Percentiles rank a stretch among this genome's conserved stretches.
phyloP scores from a whole-genome alignment of 805 yeast species.

The Wickerhamiella shivajii region DNA sequence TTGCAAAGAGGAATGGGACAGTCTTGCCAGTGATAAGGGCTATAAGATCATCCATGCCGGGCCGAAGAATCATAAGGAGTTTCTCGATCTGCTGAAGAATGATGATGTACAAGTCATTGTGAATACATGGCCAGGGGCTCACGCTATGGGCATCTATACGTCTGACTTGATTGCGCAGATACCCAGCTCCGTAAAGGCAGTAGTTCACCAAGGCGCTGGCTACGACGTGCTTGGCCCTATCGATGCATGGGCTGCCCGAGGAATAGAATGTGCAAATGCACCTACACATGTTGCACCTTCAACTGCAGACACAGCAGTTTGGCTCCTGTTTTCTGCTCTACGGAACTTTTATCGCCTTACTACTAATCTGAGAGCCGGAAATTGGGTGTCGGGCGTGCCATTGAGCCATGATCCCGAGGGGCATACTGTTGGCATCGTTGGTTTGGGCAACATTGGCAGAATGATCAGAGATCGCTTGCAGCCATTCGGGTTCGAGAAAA shows the following conservation, averaged over 20 bases:
- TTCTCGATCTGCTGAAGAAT: slow-evolving; percentile 10
- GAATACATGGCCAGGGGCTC: slow-evolving; percentile 16
- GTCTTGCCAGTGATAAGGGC: slow-evolving; percentile 8
- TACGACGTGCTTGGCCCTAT: slow-evolving; percentile 38
- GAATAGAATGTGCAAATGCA: slow-evolving; percentile 37
- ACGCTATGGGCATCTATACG: slow-evolving; percentile 14
- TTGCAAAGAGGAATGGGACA: slow-evolving; percentile 4
- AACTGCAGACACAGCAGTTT: slow-evolving; percentile 42
- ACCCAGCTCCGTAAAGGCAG: slow-evolving; percentile 26
- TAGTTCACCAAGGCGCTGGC: slow-evolving; percentile 44
- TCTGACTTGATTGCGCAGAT: slow-evolving; percentile 13
- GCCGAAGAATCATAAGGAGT: slow-evolving; percentile 14
- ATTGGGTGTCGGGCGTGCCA: slow-evolving; percentile 30
- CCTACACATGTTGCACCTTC: slow-evolving; percentile 40
- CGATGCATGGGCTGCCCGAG: slow-evolving; percentile 27
- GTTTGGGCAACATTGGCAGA: slow-evolving; percentile 50
- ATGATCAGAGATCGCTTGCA: slow-evolving; percentile 35
- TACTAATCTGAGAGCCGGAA: slow-evolving; percentile 29
- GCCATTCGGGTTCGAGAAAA: slow-evolving; percentile 35
- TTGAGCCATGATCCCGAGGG: slow-evolving; percentile 33
- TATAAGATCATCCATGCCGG: slow-evolving; percentile 10
- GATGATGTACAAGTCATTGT: slow-evolving; percentile 14
- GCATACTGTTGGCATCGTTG: slow-evolving; percentile 39
- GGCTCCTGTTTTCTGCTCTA: slow-evolving; percentile 35
- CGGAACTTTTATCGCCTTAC: slow-evolving; percentile 33